Evolutionary conservation across 2,329 filamentous ascomycete species (phyloP).

Genomic region (Paecilomyces niveus): DNA sequence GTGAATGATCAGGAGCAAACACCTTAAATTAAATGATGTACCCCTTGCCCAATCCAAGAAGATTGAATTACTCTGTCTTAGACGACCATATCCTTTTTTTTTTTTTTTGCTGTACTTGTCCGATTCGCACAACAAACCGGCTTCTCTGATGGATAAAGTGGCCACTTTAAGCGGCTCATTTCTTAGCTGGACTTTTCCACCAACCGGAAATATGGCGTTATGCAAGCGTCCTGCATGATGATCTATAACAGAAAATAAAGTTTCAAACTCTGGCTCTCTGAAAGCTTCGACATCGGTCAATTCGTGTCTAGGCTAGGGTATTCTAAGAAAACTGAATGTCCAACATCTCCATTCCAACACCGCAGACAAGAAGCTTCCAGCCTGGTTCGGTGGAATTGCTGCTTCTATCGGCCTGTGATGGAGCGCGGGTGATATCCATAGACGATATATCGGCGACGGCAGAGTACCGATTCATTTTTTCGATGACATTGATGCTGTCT

Average conservation of each 20-base stretch:
- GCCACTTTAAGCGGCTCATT: neutral
- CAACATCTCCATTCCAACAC: slow-evolving; percentile 46
- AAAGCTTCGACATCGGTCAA: neutral
- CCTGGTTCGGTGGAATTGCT: slow-evolving; percentile 1
- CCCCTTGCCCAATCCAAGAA: neutral
- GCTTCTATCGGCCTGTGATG: slow-evolving; percentile 3
- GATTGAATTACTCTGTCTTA: neutral
- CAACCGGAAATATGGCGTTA: neutral
- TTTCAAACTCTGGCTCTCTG: neutral
- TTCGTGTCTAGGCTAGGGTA: slow-evolving; percentile 15
- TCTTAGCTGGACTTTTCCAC: neutral
- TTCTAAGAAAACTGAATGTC: slow-evolving; percentile 7
- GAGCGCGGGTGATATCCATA: slow-evolving; percentile 33
- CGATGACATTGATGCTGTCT: slow-evolving; percentile 17
- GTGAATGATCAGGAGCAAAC: too few species aligned
- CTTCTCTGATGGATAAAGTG: neutral
- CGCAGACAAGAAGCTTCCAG: slow-evolving; percentile 35
- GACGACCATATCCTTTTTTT: neutral
- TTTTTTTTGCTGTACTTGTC: neutral
- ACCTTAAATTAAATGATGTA: neutral
- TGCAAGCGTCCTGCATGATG: neutral
- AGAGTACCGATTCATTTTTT: slow-evolving; percentile 32
- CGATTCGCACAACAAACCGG: neutral
- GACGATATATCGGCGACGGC: slow-evolving; percentile 51
- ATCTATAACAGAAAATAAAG: neutral